Evolutionary conservation across 805 yeast genomes (phyloP).

Genomic region (Pichia nanzhaoensis): DNA sequence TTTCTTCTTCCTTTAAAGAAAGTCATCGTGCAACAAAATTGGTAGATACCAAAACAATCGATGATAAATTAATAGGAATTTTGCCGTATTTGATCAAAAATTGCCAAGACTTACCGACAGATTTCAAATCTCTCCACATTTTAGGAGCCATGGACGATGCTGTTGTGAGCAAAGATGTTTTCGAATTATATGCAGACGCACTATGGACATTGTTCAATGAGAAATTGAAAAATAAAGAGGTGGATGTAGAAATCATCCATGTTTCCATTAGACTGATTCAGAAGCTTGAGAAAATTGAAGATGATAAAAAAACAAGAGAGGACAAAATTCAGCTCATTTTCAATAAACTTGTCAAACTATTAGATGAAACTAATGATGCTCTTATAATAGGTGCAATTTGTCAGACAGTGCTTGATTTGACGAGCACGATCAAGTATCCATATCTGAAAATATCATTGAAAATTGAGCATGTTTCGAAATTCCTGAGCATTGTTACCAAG

Average conservation of each 20-base stretch:
- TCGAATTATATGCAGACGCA: neutral
- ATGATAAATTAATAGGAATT: neutral
- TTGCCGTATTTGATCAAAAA: neutral
- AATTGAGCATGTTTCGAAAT: neutral
- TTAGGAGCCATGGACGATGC: slow-evolving; percentile 1
- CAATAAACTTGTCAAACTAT: neutral
- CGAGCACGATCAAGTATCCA: slow-evolving; percentile 1
- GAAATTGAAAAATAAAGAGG: neutral
- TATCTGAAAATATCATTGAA: neutral
- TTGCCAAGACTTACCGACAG: neutral
- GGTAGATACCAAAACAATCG: neutral
- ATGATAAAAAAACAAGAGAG: neutral
- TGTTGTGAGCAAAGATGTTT: neutral
- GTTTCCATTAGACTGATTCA: slow-evolving; percentile 28
- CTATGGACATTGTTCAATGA: slow-evolving; percentile 4
- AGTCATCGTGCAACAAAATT: neutral
- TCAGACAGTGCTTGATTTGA: slow-evolving; percentile 2
- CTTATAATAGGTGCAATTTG: neutral
- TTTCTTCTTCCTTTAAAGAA: neutral
- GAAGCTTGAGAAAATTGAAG: neutral
- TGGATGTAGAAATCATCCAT: slow-evolving; percentile 69
- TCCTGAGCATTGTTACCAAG: neutral
- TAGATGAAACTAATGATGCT: neutral
- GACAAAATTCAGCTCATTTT: slow-evolving; percentile 5
- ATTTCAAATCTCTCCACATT: neutral